Evolutionary conservation across 371 early-diverging fungal species (phyloP).

Genomic region (Batkoa obscura): DNA sequence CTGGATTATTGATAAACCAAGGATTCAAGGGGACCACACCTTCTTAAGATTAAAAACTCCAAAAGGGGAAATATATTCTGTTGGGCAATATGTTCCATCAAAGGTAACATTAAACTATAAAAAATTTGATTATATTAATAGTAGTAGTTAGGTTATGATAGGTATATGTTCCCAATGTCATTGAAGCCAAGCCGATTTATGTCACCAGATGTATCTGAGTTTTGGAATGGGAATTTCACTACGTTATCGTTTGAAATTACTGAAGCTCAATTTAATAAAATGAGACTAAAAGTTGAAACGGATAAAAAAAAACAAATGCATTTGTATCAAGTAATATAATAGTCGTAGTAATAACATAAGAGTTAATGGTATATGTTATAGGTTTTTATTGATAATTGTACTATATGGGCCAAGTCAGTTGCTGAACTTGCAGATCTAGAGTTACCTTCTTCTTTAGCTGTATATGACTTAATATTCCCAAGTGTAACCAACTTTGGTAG

Average conservation of each 20-base stretch:
- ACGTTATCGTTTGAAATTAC: conserved; percentile 7
- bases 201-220: conserved; percentile 9
- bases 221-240: conserved; percentile 8
- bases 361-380: neutral
- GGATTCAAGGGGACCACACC: conserved; percentile 8
- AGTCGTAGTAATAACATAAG: neutral
- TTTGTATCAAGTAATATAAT: conserved; percentile 5
- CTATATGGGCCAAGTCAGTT: conserved; percentile 6
- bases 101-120: conserved; percentile 1
- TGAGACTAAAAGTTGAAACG: conserved; percentile 7
- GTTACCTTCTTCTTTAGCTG: conserved; percentile 5
- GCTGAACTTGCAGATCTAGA: conserved; percentile 4
- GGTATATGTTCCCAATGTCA: conserved; percentile 7
- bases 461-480: neutral
- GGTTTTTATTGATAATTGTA: conserved; percentile 9
- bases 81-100: conserved; percentile 9
- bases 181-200: conserved; percentile 7
- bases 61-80: conserved; percentile 8
- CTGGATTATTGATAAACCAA: conserved; percentile 9
- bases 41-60: conserved; percentile 9
- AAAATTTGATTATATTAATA: neutral
- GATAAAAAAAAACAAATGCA: conserved; percentile 6
- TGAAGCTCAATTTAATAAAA: conserved; percentile 3
- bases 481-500: neutral
- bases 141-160: conserved; percentile 6